These are phyloP conservation scores for Alternaria gaisen DNA, from an alignment of 2,329 filamentous ascomycete species.

Conservation along the genomic window DNA sequence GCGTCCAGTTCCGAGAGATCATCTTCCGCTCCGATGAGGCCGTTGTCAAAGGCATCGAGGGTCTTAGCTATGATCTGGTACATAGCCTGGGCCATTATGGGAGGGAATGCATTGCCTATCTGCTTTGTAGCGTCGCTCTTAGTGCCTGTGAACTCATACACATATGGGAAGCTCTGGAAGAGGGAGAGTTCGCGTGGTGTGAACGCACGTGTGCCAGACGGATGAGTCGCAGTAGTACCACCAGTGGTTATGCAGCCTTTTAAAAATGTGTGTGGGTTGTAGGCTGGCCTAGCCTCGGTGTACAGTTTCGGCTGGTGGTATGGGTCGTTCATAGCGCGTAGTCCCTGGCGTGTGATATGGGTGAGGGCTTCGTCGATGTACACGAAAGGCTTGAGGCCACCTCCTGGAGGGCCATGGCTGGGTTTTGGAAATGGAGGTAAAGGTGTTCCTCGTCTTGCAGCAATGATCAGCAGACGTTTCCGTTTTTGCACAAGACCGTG, in stretches of 20 bases:
- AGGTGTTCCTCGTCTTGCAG: constrained; percentile 31
- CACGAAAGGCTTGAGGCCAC: constrained; percentile 30
- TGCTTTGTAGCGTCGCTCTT: constrained; percentile 21
- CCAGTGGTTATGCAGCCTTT: constrained; percentile 30
- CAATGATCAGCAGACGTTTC: constrained; percentile 39
- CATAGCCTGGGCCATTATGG: constrained; percentile 19
- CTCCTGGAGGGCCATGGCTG: constrained; percentile 30
- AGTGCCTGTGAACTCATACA: constrained; percentile 19
- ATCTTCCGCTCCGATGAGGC: constrained; percentile 36
- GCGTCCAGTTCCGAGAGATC: constrained; percentile 27
- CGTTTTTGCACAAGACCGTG: too few relatives aligned
- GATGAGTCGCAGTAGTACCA: constrained; percentile 25
- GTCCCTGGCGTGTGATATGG: too few relatives aligned
- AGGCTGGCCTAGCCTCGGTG: not conserved
- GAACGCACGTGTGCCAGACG: constrained; percentile 20
- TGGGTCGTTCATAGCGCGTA: constrained; percentile 8
- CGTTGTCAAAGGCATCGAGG: constrained; percentile 38
- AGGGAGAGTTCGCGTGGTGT: constrained; percentile 30
- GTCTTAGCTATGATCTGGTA: constrained; percentile 17
- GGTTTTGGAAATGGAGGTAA: constrained; percentile 43
- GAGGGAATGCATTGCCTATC: constrained; percentile 37
- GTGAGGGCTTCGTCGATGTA: constrained; percentile 34
- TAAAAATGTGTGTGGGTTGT: not conserved
- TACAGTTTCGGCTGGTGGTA: constrained; percentile 30
- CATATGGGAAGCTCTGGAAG: constrained; percentile 29